Evolutionary conservation across 257 asterid genomes (phyloP).

Genomic region (Anisodus tanguticus): DNA sequence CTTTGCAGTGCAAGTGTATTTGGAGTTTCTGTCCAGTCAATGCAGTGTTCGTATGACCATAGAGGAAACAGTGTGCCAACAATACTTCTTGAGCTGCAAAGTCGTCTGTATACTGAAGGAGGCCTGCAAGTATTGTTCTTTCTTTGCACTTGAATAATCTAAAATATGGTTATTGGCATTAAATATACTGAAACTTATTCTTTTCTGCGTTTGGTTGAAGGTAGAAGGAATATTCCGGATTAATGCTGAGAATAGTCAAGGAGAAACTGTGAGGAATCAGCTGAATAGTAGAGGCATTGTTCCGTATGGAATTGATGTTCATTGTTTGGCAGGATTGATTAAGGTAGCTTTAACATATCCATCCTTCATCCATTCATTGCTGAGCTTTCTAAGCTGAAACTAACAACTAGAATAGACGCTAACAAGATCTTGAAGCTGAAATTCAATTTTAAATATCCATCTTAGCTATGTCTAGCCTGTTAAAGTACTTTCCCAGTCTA

Average conservation of each 20-base stretch:
- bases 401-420: slow-evolving; percentile 22
- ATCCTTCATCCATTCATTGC: slow-evolving; percentile 1
- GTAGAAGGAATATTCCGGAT: slow-evolving; percentile 92
- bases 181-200: not conserved
- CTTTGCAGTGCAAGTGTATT: slow-evolving; percentile 69
- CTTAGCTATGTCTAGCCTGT: slow-evolving; percentile 14
- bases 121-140: slow-evolving; percentile 65
- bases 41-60: slow-evolving; percentile 77
- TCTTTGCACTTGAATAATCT: not conserved
- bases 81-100: slow-evolving; percentile 77
- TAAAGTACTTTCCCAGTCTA: not conserved
- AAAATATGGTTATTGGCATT: not conserved
- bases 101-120: slow-evolving; percentile 65
- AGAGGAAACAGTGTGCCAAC: slow-evolving; percentile 88
- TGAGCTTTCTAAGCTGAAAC: not conserved
- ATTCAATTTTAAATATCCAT: not conserved
- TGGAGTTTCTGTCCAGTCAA: slow-evolving; percentile 87
- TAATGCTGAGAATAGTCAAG: slow-evolving; percentile 74
- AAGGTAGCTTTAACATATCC: slow-evolving; percentile 51
- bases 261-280: slow-evolving; percentile 63
- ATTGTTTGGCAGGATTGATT: slow-evolving; percentile 89
- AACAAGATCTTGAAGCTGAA: slow-evolving; percentile 11
- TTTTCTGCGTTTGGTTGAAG: slow-evolving; percentile 40
- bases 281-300: slow-evolving; percentile 65
- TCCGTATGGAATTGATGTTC: slow-evolving; percentile 78